Conservation (phyloP, 108 stramenopile species). For the Aurantiochytrium sp. region DNA sequence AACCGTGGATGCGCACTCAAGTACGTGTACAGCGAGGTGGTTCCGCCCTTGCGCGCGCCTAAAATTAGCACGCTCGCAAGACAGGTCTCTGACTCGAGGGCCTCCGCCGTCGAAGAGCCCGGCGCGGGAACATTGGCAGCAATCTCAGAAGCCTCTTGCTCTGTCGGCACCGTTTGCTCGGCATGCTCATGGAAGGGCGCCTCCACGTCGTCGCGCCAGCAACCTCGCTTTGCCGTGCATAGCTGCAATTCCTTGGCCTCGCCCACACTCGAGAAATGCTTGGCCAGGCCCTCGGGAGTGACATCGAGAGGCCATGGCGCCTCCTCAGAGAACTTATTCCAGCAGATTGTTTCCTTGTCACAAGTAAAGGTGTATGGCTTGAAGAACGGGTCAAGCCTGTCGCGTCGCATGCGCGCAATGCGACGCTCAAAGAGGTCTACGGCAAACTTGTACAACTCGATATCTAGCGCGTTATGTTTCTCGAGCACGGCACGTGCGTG, state of each 20-base stretch:
- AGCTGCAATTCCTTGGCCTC: neutral
- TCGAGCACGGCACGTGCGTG: neutral
- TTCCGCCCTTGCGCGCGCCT: neutral
- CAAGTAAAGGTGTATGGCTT: neutral
- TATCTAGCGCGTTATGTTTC: neutral
- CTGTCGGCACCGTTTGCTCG: neutral
- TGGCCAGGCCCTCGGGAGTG: neutral
- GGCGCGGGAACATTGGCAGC: too few species aligned
- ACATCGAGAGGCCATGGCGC: neutral
- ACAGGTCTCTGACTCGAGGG: neutral
- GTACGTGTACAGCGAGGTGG: neutral
- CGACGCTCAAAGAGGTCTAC: neutral
- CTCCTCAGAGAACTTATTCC: neutral
- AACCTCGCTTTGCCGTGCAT: neutral
- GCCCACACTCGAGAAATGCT: neutral
- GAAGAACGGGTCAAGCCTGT: neutral
- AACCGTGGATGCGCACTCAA: neutral
- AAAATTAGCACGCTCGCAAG: neutral
- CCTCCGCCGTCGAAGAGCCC: neutral
- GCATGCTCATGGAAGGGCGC: neutral
- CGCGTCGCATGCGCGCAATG: neutral
- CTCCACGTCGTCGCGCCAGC: neutral
- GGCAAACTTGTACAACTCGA: neutral
- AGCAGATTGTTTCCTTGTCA: neutral
- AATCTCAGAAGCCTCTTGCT: too few species aligned